These are phyloP conservation scores for Dillenia turbinata DNA, from an alignment of 164 flowering plant species.

Conservation along the genomic window DNA sequence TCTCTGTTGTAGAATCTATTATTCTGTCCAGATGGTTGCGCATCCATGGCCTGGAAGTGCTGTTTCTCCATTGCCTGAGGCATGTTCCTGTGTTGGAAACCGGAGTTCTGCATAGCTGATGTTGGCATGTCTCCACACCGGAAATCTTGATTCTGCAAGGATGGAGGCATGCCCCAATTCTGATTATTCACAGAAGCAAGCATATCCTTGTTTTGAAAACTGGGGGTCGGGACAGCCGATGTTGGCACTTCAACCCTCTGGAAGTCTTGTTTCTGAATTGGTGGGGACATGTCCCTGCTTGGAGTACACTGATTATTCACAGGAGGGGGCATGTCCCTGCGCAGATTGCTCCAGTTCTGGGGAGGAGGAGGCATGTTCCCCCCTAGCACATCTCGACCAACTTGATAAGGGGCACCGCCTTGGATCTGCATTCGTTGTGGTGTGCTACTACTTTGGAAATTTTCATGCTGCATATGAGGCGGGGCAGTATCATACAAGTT, in stretches of 20 bases:
- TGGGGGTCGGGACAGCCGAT: too few species aligned
- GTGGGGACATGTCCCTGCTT: slow-evolving; percentile 4
- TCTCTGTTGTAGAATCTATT: slow-evolving; percentile 8
- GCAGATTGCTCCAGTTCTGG: slow-evolving; percentile 1
- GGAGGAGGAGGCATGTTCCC: background rate
- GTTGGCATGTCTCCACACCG: slow-evolving; percentile 6
- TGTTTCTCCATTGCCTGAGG: background rate
- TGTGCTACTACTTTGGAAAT: too few species aligned
- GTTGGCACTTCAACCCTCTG: background rate
- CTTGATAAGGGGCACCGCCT: too few species aligned
- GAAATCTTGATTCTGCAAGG: slow-evolving; percentile 1
- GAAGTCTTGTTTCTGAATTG: slow-evolving; percentile 1
- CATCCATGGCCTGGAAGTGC: slow-evolving; percentile 4
- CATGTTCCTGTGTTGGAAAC: slow-evolving; percentile 4
- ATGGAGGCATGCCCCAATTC: slow-evolving; percentile 5
- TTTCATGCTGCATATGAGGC: too few species aligned
- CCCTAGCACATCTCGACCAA: slow-evolving; percentile 3
- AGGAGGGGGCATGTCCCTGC: background rate
- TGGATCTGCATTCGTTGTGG: too few species aligned
- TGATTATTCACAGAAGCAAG: background rate
- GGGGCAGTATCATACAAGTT: background rate
- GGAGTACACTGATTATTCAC: background rate
- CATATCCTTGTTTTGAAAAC: background rate
- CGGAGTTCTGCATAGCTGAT: slow-evolving; percentile 1
- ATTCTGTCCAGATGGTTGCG: slow-evolving; percentile 4